Base-by-base conservation (phyloP, 176 grass and related monocot species). In the Oryza glaberrima region DNA sequence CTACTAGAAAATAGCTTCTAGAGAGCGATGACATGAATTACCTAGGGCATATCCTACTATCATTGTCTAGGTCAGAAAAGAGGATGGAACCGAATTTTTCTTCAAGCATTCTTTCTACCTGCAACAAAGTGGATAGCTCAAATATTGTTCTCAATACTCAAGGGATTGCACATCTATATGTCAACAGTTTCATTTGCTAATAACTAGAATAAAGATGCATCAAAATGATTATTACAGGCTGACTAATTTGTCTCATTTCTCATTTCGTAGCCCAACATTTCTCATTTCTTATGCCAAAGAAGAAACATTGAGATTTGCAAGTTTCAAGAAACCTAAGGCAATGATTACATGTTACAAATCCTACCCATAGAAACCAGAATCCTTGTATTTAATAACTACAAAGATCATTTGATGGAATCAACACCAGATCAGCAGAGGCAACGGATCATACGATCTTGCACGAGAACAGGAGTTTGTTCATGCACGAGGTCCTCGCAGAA, bases 101-200 rank as follows among this genome's bases (percentile, higher is more conserved):
- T 84, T 98, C 96, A 72, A 98, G 88, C 89, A 98, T 80, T 79
- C 77, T 92, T 75, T 98, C 96, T 76, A 98, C 83, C 96, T 98
- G 90, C 81, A 94, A 82, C 82, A 83, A 56, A n/a, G 25, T 64
- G 36, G 32, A 35, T 54, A 11, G 56, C 56, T 77, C 40, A 69
- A 60, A 87, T 70, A 56, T 56, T 67, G 68, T 38, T 90, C 63
- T 80, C 5, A 79, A 70, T 52, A 74, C 19, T 73, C 34, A 46
- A 60, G 19, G 7, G 9, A 67, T 48, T 83, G 23, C 45, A 58
- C 30, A 16, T 7, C 2, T 35, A 76, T 63, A 77, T 44, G 16
- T 60, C 43, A 23, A 32, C 10, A 70, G 23, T 45, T 44, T 77
- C 52, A 41, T 77, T 78, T 61, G 22, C 63, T 66, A 35, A 82